Conservation (phyloP, 2,329 filamentous ascomycete genomes). For the Penicillium palitans region DNA sequence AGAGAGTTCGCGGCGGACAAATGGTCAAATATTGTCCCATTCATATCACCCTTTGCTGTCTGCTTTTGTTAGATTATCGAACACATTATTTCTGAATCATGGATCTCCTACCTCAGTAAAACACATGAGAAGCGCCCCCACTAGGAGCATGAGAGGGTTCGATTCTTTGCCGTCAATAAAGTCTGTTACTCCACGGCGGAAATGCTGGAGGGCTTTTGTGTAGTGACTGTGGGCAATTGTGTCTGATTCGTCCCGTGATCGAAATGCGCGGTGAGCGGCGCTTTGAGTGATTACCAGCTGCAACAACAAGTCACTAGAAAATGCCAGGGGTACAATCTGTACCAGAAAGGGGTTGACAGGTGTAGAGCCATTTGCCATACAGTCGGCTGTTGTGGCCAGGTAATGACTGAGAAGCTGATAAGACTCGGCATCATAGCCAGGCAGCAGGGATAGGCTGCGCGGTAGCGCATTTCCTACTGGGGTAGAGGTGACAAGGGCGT, state of each 20-base stretch:
- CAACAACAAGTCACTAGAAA: constrained; percentile 48
- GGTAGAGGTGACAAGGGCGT: constrained; percentile 4
- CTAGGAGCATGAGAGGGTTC: constrained; percentile 42
- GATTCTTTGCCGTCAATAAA: constrained; percentile 35
- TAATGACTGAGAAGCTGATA: constrained; percentile 50
- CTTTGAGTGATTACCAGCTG: constrained; percentile 51
- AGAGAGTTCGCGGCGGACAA: constrained; percentile 48
- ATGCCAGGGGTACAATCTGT: constrained; percentile 50
- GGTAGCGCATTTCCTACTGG: constrained; percentile 25
- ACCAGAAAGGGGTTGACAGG: constrained; percentile 50
- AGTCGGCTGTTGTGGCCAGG: constrained; percentile 46
- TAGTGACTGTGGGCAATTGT: constrained; percentile 33
- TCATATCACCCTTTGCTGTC: constrained; percentile 49
- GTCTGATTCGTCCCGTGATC: constrained; percentile 31
- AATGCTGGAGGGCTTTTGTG: constrained; percentile 32
- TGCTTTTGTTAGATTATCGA: constrained; percentile 12
- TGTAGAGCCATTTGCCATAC: constrained; percentile 52
- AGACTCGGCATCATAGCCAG: constrained; percentile 31
- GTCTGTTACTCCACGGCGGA: constrained; percentile 31
- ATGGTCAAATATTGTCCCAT: constrained; percentile 51
- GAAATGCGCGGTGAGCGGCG: constrained; percentile 35
- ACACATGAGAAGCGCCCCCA: constrained; percentile 50
- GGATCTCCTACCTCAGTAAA: constrained; percentile 47
- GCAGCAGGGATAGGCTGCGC: constrained; percentile 31
- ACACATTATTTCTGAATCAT: not conserved